These are phyloP conservation scores for Serendipita sp. DNA, from an alignment of 768 basidiomycete species.

Conservation along the genomic window DNA sequence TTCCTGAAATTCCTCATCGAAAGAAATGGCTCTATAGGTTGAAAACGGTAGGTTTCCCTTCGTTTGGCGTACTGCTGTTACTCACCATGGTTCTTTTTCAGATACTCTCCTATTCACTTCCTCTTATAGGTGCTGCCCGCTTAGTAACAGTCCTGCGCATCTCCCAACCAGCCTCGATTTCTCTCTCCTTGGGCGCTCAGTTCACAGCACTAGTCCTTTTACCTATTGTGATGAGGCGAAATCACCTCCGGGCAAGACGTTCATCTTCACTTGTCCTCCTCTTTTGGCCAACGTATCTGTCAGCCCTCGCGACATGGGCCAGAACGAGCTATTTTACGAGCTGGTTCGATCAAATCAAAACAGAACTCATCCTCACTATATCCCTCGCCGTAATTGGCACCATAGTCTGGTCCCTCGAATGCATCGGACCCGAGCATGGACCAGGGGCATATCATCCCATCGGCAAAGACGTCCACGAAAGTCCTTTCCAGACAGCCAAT, in stretches of 20 bases:
- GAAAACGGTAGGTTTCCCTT: constrained; percentile 44
- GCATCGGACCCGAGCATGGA: constrained; percentile 41
- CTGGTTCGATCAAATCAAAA: constrained; percentile 17
- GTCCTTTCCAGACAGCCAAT: constrained; percentile 60
- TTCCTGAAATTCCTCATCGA: constrained; percentile 16
- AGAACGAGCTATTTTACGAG: constrained; percentile 31
- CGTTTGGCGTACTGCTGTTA: constrained; percentile 23
- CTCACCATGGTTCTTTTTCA: background rate
- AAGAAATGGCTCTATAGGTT: constrained; percentile 31
- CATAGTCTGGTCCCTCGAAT: constrained; percentile 48
- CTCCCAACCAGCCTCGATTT: constrained; percentile 22
- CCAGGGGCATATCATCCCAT: constrained; percentile 18
- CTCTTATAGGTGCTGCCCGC: constrained; percentile 2
- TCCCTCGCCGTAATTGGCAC: constrained; percentile 29
- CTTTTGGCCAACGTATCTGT: constrained; percentile 62
- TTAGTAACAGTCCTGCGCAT: constrained; percentile 35
- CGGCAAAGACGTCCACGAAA: constrained; percentile 28
- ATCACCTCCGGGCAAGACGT: constrained; percentile 51
- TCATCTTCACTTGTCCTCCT: constrained; percentile 60
- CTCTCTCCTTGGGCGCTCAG: constrained; percentile 33
- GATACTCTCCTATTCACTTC: background rate
- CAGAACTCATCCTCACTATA: constrained; percentile 32
- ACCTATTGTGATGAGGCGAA: constrained; percentile 39
- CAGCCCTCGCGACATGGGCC: constrained; percentile 35
- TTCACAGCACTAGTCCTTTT: constrained; percentile 38